Evolutionary conservation across 306 rosid species (phyloP), one percentile per base, ranked within the genome.

Genomic region (Pyrus bretschneideri): DNA sequence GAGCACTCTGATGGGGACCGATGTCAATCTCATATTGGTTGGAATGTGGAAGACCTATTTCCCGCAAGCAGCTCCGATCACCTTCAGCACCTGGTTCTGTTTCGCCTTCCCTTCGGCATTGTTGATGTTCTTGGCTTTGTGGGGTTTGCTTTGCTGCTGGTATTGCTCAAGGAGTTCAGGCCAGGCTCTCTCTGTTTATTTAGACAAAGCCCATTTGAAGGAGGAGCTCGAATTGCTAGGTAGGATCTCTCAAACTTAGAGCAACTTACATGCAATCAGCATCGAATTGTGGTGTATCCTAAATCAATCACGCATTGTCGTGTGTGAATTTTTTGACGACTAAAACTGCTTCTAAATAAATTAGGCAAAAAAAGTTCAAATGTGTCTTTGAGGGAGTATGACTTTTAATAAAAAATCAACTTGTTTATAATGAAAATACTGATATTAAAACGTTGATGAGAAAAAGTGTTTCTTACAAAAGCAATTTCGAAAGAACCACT

Each of bases 21-120:
- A 29, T 29, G 31, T 29, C 31, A 29, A 29, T 29, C 31, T 29
- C 31, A 29, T 29, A 29, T 31, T 93, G 83, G 84, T 79, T 1
- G 98, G 97, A 38, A 88, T 91, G 96, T 93, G 97, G 96, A 89
- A 83, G 85, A 89, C 90, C 54, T 87, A 89, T 7, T 80, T 44
- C 5, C 97, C 97, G 0, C 81, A 77, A 6, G 93, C 76, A 9
- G 81, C 86, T 25, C 90, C 93, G 3, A 88, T 93, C 13, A 88
- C 86, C 72, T 93, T 93, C 86, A 93, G 35, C 78, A 79, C 72
- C 8, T 91, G 97, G 97, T 75, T 88, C 81, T 85, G 82, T 44
- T 91, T 83, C 21, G 98, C 89, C 1, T 89, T 93, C 49, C 97
- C 98, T 1, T 72, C 74, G 15, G 96, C 98, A 23, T 1, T 87